phyloP scores from a whole-genome alignment of 2,329 filamentous ascomycete genomes.

The Fusarium praegraminearum region DNA sequence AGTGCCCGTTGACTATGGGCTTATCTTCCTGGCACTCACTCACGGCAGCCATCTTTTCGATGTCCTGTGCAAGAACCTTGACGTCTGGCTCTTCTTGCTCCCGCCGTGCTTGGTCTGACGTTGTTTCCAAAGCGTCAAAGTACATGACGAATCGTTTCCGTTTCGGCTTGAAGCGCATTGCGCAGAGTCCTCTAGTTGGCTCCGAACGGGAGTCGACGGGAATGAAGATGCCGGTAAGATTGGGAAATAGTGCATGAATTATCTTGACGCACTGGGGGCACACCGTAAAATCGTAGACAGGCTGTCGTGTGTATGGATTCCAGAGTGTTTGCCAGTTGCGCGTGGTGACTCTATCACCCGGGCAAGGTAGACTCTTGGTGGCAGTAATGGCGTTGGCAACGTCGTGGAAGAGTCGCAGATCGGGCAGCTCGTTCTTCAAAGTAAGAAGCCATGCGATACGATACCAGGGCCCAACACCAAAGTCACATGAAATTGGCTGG shows the following conservation, averaged over 20 bases:
- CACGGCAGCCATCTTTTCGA: constrained; percentile 68
- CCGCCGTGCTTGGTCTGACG: constrained; percentile 64
- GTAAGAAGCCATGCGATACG: constrained; percentile 87
- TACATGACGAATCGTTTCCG: constrained; percentile 68
- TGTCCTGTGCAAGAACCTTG: constrained; percentile 71
- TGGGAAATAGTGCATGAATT: constrained; percentile 79
- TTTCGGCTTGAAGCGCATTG: constrained; percentile 70
- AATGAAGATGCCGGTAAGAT: constrained; percentile 75
- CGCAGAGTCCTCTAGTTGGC: constrained; percentile 70
- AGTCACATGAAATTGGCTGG: constrained; percentile 77
- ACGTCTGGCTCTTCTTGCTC: constrained; percentile 65
- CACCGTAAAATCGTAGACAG: constrained; percentile 77
- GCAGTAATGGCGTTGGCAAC: constrained; percentile 70
- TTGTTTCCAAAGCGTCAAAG: constrained; percentile 70
- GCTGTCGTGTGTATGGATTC: constrained; percentile 73
- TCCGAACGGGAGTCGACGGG: constrained; percentile 61
- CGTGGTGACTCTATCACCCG: constrained; percentile 64
- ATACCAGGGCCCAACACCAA: constrained; percentile 82
- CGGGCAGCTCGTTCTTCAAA: constrained; percentile 73
- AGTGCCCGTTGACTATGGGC: constrained; percentile 71
- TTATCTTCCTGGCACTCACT: constrained; percentile 75
- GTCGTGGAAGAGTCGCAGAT: constrained; percentile 76
- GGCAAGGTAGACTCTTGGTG: constrained; percentile 67
- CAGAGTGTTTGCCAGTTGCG: constrained; percentile 82
- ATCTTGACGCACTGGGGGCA: constrained; percentile 80